Conservation (phyloP, 1,139 yeast species). For the Scheffersomyces lignicola region DNA sequence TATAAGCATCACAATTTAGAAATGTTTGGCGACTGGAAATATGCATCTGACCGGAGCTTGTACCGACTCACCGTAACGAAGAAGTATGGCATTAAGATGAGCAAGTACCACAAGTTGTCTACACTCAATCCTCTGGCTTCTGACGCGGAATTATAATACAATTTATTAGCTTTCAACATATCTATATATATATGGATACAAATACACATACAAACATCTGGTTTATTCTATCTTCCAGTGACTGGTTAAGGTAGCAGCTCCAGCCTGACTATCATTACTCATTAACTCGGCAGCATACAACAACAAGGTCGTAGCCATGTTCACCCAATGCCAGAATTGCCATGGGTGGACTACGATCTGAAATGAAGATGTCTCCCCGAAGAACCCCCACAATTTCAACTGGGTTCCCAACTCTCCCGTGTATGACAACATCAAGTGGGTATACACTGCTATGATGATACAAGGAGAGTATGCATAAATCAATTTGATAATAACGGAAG, state of each 20-base stretch:
- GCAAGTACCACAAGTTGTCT: not conserved
- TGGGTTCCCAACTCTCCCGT: slow-evolving; percentile 72
- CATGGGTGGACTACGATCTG: slow-evolving; percentile 65
- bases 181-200: slow-evolving; percentile 3
- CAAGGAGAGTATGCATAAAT: slow-evolving; percentile 91
- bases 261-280: slow-evolving; percentile 35
- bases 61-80: not conserved
- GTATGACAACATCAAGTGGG: slow-evolving; percentile 89
- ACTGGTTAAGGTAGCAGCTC: slow-evolving; percentile 35
- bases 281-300: slow-evolving; percentile 77
- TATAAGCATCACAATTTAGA: not conserved
- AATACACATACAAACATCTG: not conserved
- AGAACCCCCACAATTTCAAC: slow-evolving; percentile 59
- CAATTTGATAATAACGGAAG: slow-evolving; percentile 53
- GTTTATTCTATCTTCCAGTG: slow-evolving; percentile 46
- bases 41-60: not conserved
- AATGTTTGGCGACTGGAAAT: not conserved
- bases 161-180: not conserved
- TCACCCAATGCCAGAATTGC: slow-evolving; percentile 97
- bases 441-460: slow-evolving; percentile 88
- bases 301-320: slow-evolving; percentile 76
- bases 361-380: slow-evolving; percentile 21
- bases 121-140: slow-evolving; percentile 1
- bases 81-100: not conserved
- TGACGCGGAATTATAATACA: not conserved